Base-by-base conservation (phyloP, 2,329 filamentous ascomycete species). In the Stromatinia cepivora region DNA sequence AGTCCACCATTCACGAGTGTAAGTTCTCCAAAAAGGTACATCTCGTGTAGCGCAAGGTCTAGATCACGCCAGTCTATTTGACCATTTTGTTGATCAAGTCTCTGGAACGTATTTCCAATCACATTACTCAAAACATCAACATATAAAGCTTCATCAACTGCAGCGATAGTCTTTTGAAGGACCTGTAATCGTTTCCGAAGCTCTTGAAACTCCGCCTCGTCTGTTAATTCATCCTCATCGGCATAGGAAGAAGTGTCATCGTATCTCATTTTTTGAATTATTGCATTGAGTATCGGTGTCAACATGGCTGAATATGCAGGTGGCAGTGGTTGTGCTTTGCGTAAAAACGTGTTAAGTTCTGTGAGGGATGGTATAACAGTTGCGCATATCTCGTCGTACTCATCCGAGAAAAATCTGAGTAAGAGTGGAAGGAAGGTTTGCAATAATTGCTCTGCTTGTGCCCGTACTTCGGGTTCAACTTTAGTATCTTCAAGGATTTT, bases 361-460 rank as follows among this genome's bases (percentile, higher is more conserved):
- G 92, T 97, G 68, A 98, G 87, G 50, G 92, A 94, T 31, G 94
- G 92, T 71, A 99, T 97, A 70, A 98, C 93, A 17, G 93, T 95
- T 48, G 94, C 96, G 83, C 95, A 98, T 74, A 99, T 90, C 82
- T 99, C 95, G 80, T 99, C 95, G 79, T 96, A 99, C 78, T 99
- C 94, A 80, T 99, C 95, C 34, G 93, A 92, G 81, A 99, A 97
- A 83, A 97, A 97, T 52, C 94, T 92, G 64, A 99, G 84, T 17
- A 98, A 85, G 74, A 94, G 90, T 0, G 94, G 93, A 39, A 97
- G 83, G 79, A 98, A 98, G 53, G 88, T 87, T 77, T 91, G 91
- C 66, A 98, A 84, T 70, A 96, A 87, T 75, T 91, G 89, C 75
- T 95, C 93, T 64, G 95, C 94, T 75, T 89, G 91, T 58, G 86